Evolutionary conservation across 495 filamentous ascomycete species (phyloP).

Genomic region (Filosporella fistucella): DNA sequence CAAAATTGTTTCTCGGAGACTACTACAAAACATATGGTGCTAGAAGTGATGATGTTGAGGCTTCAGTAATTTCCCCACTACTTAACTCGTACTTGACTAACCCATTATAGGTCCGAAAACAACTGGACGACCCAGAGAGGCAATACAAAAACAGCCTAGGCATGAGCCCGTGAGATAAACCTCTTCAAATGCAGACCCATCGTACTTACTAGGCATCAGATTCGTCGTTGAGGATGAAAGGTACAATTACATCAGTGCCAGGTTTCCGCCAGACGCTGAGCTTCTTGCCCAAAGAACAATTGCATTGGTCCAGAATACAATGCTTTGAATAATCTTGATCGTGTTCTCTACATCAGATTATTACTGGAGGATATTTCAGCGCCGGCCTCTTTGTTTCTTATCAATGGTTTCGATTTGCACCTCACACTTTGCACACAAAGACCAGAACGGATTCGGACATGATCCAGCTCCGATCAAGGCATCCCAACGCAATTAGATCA

Average conservation of each 20-base stretch:
- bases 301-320: conserved; percentile 29
- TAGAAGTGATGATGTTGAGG: conserved; percentile 44
- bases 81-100: no score
- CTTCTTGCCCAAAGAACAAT: conserved; percentile 41
- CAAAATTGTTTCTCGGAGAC: conserved; percentile 44
- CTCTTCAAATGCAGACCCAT: not conserved
- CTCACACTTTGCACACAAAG: no score
- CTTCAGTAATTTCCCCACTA: conserved; percentile 29
- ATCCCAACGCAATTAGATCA: no score
- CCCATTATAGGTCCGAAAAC: conserved; percentile 38
- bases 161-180: conserved; percentile 43
- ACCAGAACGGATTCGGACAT: no score
- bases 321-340: no score
- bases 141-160: conserved; percentile 45
- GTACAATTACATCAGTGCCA: conserved; percentile 49
- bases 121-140: conserved; percentile 33
- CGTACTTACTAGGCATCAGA: conserved; percentile 23
- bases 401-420: no score
- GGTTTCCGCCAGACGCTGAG: conserved; percentile 44
- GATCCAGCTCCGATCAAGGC: no score
- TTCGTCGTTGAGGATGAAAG: conserved; percentile 46
- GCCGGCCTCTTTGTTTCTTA: no score
- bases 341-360: no score
- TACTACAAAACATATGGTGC: conserved; percentile 55
- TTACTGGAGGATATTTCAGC: no score